Percentiles rank a stretch among this genome's conserved stretches.
phyloP scores from a whole-genome alignment of 2,329 filamentous ascomycete species.

The Tolypocladium paradoxum region DNA sequence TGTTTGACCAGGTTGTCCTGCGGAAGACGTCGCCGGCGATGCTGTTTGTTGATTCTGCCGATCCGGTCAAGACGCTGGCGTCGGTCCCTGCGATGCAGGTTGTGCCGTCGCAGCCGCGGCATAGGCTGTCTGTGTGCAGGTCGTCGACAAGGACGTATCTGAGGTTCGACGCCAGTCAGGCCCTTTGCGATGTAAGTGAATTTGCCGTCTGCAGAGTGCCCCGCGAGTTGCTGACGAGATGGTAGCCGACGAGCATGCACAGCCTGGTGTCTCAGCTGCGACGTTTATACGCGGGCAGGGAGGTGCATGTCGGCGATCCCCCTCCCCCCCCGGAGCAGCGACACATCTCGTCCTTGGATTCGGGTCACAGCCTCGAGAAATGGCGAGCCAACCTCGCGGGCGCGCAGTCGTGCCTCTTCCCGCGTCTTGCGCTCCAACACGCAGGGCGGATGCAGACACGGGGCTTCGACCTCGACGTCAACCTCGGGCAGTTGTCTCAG shows the following conservation, averaged over 20 bases:
- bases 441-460: slow-evolving; percentile 20
- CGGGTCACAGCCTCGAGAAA: slow-evolving; percentile 26
- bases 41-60: slow-evolving; percentile 38
- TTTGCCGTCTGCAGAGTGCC: no score
- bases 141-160: slow-evolving; percentile 31
- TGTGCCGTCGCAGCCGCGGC: slow-evolving; percentile 30
- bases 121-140: slow-evolving; percentile 39
- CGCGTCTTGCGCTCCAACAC: slow-evolving; percentile 21
- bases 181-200: slow-evolving; percentile 33
- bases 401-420: slow-evolving; percentile 34
- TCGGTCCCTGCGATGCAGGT: slow-evolving; percentile 29
- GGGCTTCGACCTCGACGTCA: slow-evolving; percentile 29
- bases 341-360: slow-evolving; percentile 16
- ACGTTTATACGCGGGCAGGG: slow-evolving; percentile 28
- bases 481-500: slow-evolving; percentile 27
- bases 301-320: slow-evolving; percentile 13
- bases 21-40: slow-evolving; percentile 36
- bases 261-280: slow-evolving; percentile 36
- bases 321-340: slow-evolving; percentile 15
- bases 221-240: background rate
- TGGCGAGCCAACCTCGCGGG: slow-evolving; percentile 32
- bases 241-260: slow-evolving; percentile 26
- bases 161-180: slow-evolving; percentile 39
- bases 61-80: slow-evolving; percentile 25
- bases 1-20: slow-evolving; percentile 40